Base-by-base conservation (phyloP, 345 rosid species). In the Pistacia vera region DNA sequence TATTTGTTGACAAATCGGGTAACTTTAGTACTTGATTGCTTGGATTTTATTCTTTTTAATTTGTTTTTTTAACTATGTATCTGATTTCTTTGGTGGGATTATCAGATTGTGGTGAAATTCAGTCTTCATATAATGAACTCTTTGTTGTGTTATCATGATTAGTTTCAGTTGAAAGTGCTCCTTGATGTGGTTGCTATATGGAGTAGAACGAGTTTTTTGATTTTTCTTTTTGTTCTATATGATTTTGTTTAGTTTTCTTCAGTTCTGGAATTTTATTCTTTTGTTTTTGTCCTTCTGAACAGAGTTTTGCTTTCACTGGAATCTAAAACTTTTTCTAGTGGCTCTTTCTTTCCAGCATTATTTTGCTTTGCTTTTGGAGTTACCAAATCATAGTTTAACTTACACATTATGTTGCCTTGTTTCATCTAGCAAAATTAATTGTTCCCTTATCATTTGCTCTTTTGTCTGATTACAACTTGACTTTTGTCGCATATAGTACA, bases 1-100 rank as follows among this genome's bases (percentile, higher is more conserved):
- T 36, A 58, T 7, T 52, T 44, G 30, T 52, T 68, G 38, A 71
- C 66, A 80, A 85, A 80, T 81, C 81, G 70, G 75, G 77, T 57
- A 67, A 57, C 51, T 65, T 41, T 52, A 35, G 33, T 77, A 17
- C 77, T 81, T 49, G 85, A 62, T 85, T 81, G 59, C 30, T 64
- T 11, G 52, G 28, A 46, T 70, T 61, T 67, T 46, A 35, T 74
- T 73, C 30, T 59, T 62, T 11, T 61, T 17, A 6, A 49, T 22
- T 12, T n/a, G n/a, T 48, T 61, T 63, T 70, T 66, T 17, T 20
- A 56, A 44, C 49, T 33, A 5, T 44, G 25, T 36, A 56, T 60
- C 61, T 72, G 68, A 69, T 22, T 68, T 11, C 46, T 25, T 61
- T 72, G 25, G 52, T 38, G 69, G 66, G 58, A 20, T 70, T 66